Conservation (phyloP, 176 grass and related monocot species). For the Neostapfia colusana region DNA sequence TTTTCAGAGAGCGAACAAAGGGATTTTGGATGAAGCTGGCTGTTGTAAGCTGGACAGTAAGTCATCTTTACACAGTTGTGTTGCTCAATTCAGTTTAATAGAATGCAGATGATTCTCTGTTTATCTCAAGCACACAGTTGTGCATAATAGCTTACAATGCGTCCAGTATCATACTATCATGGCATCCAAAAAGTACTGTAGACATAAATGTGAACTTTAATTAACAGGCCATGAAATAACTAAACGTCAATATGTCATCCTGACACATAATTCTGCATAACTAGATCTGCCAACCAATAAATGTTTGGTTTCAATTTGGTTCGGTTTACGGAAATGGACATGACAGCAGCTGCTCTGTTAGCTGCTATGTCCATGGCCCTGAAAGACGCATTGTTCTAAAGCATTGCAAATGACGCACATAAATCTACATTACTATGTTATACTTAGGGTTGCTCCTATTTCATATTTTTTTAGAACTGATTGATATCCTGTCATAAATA, state of each 20-base stretch:
- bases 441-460: constrained; percentile 6
- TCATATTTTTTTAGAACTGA: neutral
- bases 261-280: neutral
- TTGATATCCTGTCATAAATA: constrained; percentile 11
- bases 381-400: constrained; percentile 6
- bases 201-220: constrained; percentile 1
- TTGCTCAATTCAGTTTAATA: constrained; percentile 30
- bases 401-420: neutral
- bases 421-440: constrained; percentile 9
- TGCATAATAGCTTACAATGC: constrained; percentile 15
- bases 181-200: neutral
- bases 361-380: neutral
- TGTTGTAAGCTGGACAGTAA: constrained; percentile 84
- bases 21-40: constrained; percentile 61
- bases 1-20: constrained; percentile 38
- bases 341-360: neutral
- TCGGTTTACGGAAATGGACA: neutral
- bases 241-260: neutral
- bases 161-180: constrained; percentile 13
- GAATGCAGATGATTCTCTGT: neutral
- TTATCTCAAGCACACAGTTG: neutral
- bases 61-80: constrained; percentile 34
- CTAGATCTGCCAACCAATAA: neutral
- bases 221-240: constrained; percentile 11
- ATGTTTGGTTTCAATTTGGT: neutral